Base-by-base conservation (phyloP, 331 rosid species). In the Dryas integrifolia region DNA sequence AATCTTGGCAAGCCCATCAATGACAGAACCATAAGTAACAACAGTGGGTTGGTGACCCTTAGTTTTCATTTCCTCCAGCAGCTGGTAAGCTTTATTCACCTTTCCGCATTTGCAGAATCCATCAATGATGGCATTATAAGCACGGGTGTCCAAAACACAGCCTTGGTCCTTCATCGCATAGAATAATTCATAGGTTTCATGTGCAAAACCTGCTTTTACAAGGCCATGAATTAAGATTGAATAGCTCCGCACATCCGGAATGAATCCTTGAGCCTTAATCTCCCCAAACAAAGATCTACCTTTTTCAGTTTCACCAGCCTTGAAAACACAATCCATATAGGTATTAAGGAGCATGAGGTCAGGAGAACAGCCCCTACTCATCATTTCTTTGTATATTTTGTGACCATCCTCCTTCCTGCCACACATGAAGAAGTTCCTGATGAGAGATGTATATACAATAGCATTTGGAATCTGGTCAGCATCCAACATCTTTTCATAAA, bases 371-470 rank as follows among this genome's bases (percentile, higher is more conserved):
- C 96, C 86, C 51, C 85, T 66, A 40, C 75, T 83, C 72, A 82
- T 43, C 98, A 94, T 91, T 85, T 91, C 97, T 61, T 88, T 86
- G 84, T 87, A 94, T 81, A 94, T 84, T 84, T 94, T 94, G 83
- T 94, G 97, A 76, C 95, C 98, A 81, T 94, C 97, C 82, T 89
- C 95, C 79, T 88, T 89, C 85, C 97, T 89, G 52, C 96, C 97
- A 82, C 90, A 85, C 82, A 58, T 85, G 79, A 94, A 94, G 75
- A 94, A 94, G 83, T 86, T 94, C 84, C 79, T 80, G 40, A 91
- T 85, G 62, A 94, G 96, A 24, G 92, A 89, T 16, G 98, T 89
- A 72, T 91, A 94, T 12, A 84, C 87, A 48, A 91, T 69, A 48
- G 77, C 95, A 77, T 86, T 82, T 55, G 97, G 95, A 81, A 66